Evolutionary conservation across 176 grass and related monocot genomes (phyloP).

Genomic region (Sorghum bicolor): Sorghum_bicolor_NCBIv3 NC_012875.2:47702001-47702500

Average conservation of each 20-base stretch:
- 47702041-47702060: neutral
- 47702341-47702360: conserved; percentile 59
- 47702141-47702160: conserved; percentile 96
- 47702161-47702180: conserved; percentile 59
- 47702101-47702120: conserved; percentile 49
- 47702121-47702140: conserved; percentile 71
- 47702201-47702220: conserved; percentile 85
- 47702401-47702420: conserved; percentile 8
- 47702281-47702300: conserved; percentile 77
- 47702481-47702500: conserved; percentile 16
- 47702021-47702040: neutral
- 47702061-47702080: neutral
- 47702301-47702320: conserved; percentile 80
- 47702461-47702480: conserved; percentile 2
- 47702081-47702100: conserved; percentile 62
- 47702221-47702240: conserved; percentile 77
- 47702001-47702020: neutral
- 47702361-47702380: conserved; percentile 9
- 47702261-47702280: conserved; percentile 83
- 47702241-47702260: conserved; percentile 77
- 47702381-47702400: neutral
- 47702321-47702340: conserved; percentile 94
- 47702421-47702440: conserved; percentile 9
- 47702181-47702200: conserved; percentile 65
- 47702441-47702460: conserved; percentile 27